Percentiles rank a stretch among this genome's conserved stretches.
phyloP scores from a whole-genome alignment of 768 basidiomycete species.

The Dictyophora rubrovolvata region DNA sequence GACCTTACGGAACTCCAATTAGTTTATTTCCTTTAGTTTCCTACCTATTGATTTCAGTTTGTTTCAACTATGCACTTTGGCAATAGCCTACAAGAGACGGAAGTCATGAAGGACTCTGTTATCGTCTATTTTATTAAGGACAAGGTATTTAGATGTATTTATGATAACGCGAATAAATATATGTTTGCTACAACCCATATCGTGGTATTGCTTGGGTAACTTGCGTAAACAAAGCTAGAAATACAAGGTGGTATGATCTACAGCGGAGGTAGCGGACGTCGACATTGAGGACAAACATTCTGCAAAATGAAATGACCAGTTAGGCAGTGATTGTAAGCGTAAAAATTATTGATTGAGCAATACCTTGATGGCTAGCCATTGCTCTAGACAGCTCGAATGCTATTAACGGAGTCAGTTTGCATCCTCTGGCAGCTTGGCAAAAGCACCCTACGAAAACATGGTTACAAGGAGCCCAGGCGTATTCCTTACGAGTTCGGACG shows the following conservation, averaged over 20 bases:
- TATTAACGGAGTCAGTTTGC: slow-evolving; percentile 18
- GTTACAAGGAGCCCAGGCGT: slow-evolving; percentile 82
- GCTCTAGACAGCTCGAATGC: slow-evolving; percentile 82
- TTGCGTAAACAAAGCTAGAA: background rate
- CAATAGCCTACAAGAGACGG: no score
- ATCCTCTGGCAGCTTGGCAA: background rate
- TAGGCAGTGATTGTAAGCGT: background rate
- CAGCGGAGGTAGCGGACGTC: slow-evolving; percentile 71
- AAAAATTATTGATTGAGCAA: background rate
- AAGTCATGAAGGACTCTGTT: no score
- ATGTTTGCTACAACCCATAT: no score
- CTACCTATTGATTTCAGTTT: no score
- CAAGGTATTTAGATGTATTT: no score
- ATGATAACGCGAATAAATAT: no score
- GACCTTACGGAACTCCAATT: no score
- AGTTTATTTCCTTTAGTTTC: no score
- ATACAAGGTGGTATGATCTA: slow-evolving; percentile 21
- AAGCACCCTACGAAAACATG: slow-evolving; percentile 67
- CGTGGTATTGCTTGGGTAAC: no score
- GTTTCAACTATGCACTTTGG: no score
- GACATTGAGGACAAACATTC: slow-evolving; percentile 91
- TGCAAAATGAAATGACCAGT: slow-evolving; percentile 18
- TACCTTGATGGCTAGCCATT: slow-evolving; percentile 75
- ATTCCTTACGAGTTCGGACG: slow-evolving; percentile 44
- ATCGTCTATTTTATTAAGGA: no score